Percentiles rank a stretch among this genome's conserved stretches.
These are phyloP conservation scores for Ploettnerulaceae sp. DNA, from an alignment of 2,329 filamentous ascomycete species.

Conservation along the genomic window DNA sequence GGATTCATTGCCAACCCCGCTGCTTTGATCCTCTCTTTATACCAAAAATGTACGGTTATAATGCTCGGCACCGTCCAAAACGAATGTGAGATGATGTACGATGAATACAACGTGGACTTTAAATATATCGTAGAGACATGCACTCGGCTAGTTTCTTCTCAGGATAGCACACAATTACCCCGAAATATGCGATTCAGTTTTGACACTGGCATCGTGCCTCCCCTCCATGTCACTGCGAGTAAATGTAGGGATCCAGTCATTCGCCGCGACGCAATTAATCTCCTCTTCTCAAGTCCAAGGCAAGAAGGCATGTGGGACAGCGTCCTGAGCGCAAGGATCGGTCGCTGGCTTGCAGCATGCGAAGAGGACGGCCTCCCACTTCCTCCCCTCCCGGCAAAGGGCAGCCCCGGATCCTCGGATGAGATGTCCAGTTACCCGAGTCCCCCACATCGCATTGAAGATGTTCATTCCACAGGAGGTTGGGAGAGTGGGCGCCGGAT, in stretches of 20 bases:
- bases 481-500: slow-evolving; percentile 9
- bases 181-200: slow-evolving; percentile 51
- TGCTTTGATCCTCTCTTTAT: slow-evolving; percentile 24
- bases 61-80: slow-evolving; percentile 19
- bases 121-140: slow-evolving; percentile 25
- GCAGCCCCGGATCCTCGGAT: not conserved
- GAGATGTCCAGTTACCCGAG: slow-evolving; percentile 10
- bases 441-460: slow-evolving; percentile 9
- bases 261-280: slow-evolving; percentile 55
- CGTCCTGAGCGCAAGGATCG: slow-evolving; percentile 27
- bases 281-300: slow-evolving; percentile 53
- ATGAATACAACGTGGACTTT: slow-evolving; percentile 23
- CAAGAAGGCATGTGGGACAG: slow-evolving; percentile 66
- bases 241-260: slow-evolving; percentile 56
- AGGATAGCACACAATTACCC: slow-evolving; percentile 17
- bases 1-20: slow-evolving; percentile 24
- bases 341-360: slow-evolving; percentile 24
- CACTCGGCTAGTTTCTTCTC: slow-evolving; percentile 13
- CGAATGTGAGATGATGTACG: slow-evolving; percentile 29
- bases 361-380: slow-evolving; percentile 28
- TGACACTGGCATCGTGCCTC: slow-evolving; percentile 59
- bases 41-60: slow-evolving; percentile 24
- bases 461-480: not conserved
- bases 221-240: slow-evolving; percentile 60
- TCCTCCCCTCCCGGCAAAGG: slow-evolving; percentile 3